Evolutionary conservation across 192 early-diverging fungal genomes (phyloP), one percentile per base, ranked within the genome.

Genomic region (Geranomyces variabilis): DNA sequence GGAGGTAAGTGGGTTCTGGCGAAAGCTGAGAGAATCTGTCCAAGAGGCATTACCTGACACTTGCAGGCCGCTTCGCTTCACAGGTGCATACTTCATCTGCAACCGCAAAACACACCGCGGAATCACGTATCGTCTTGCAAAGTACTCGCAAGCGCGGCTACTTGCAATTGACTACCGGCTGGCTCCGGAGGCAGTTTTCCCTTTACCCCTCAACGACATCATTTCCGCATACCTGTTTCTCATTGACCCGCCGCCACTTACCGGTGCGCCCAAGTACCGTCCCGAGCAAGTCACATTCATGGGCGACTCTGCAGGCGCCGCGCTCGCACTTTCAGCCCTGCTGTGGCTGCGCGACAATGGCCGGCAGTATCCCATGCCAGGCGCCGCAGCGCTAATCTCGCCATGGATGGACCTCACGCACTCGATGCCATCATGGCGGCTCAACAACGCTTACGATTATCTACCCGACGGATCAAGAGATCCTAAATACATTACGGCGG

Each of bases 111-210:
- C 78, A 9, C 81, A 82, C 57, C 53, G 79, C 5, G 66, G 61
- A 34, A 26, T 80, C 13, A 80, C 83, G 3, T 53, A 70, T 26
- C 47, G 75, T 0, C 55, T 93, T 49, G 80, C 91, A 0, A 82
- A 84, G 14, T 72, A 80, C 57, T 63, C 80, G n/a, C 67, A 77
- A 26, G 69, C 81, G 13, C 67, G 75, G 30, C 75, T 89, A 0
- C 71, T 90, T 28, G 88, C 81, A 8, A 78, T 92, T 28, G 86
- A 89, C 70, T 96, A 98, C 76, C 79, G 96, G 10, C 73, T 96
- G 21, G 89, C 94, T 0, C 94, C 96, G 0, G 86, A 91, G 65
- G 75, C 86, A 24, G 85, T 89, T 14, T 98, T 93, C 73, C 96
- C 94, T 10, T 77, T 87, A 57, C 93, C 91, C 33, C 68, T 97